Evolutionary conservation across 208 protist genomes (phyloP).

Genomic region (Leptomonas pyrrhocoris): DNA sequence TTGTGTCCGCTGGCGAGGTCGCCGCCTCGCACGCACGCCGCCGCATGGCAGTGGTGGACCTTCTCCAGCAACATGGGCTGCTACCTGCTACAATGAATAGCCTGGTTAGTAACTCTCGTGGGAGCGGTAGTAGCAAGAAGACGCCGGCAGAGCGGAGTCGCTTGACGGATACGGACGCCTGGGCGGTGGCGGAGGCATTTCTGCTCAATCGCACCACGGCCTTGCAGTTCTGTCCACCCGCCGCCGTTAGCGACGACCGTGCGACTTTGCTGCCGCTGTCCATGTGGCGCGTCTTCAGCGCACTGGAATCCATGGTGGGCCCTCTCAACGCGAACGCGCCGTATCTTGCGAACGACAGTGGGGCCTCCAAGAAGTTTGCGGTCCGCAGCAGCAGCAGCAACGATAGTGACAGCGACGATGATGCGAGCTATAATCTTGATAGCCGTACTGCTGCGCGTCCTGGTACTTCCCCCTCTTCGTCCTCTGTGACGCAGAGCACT

Average conservation of each 20-base stretch:
- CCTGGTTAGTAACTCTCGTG: background rate
- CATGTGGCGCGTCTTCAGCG: constrained; percentile 67
- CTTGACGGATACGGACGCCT: constrained; percentile 7
- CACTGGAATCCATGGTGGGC: constrained; percentile 53
- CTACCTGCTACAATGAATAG: background rate
- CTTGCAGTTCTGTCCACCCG: constrained; percentile 11
- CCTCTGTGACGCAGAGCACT: background rate
- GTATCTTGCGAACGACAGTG: background rate
- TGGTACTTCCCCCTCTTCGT: background rate
- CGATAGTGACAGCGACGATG: constrained; percentile 23
- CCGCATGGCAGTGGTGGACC: constrained; percentile 21
- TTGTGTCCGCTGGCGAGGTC: constrained; percentile 8
- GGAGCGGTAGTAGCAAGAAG: background rate
- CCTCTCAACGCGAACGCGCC: constrained; percentile 9
- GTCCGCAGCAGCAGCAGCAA: constrained; percentile 10
- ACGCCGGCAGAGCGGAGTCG: background rate
- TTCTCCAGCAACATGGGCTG: constrained; percentile 24
- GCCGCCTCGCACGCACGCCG: constrained; percentile 25
- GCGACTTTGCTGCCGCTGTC: constrained; percentile 31
- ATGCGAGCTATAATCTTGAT: background rate
- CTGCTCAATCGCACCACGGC: constrained; percentile 19
- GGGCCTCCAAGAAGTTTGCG: background rate
- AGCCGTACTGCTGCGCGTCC: background rate
- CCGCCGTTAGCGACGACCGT: background rate
- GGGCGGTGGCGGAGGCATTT: constrained; percentile 9